These are phyloP conservation scores for Trypanosoma brucei DNA, from an alignment of 208 protist genomes.

Conservation along the genomic window DNA sequence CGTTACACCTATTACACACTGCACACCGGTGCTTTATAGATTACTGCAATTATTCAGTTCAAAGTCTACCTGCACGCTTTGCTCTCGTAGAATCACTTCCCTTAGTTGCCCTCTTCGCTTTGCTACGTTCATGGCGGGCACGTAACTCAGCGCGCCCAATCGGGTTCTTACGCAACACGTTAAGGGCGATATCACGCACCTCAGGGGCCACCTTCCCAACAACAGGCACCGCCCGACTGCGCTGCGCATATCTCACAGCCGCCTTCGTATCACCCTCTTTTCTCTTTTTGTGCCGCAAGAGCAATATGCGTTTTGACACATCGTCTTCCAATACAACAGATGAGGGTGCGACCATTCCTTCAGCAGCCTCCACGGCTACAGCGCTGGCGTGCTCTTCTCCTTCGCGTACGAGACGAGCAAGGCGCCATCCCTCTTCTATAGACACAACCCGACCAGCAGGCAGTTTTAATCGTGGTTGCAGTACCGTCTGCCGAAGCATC, in stretches of 20 bases:
- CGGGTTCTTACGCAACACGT: constrained; percentile 35
- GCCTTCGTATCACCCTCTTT: constrained; percentile 63
- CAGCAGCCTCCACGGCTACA: constrained; percentile 26
- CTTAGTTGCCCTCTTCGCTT: no score
- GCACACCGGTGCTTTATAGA: no score
- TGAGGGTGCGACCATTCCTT: constrained; percentile 17
- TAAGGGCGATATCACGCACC: constrained; percentile 34
- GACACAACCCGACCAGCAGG: constrained; percentile 71
- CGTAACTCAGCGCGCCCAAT: constrained; percentile 19
- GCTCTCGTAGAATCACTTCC: no score
- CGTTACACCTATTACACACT: no score
- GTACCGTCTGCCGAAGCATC: constrained; percentile 56
- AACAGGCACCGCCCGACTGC: constrained; percentile 20
- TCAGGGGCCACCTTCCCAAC: constrained; percentile 27
- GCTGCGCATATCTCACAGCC: constrained; percentile 54
- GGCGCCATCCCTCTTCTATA: constrained; percentile 63
- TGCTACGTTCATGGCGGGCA: constrained; percentile 35
- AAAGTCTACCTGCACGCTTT: no score
- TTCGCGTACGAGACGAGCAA: constrained; percentile 54
- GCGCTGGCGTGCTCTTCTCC: constrained; percentile 41
- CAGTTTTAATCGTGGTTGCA: constrained; percentile 68
- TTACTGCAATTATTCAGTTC: no score
- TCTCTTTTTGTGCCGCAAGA: constrained; percentile 64
- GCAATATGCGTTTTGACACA: constrained; percentile 65
- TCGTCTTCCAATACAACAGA: constrained; percentile 64